Evolutionary conservation across 192 early-diverging fungal species (phyloP), one percentile per base, ranked within the genome.

Genomic region (Glomus cerebriforme): DNA sequence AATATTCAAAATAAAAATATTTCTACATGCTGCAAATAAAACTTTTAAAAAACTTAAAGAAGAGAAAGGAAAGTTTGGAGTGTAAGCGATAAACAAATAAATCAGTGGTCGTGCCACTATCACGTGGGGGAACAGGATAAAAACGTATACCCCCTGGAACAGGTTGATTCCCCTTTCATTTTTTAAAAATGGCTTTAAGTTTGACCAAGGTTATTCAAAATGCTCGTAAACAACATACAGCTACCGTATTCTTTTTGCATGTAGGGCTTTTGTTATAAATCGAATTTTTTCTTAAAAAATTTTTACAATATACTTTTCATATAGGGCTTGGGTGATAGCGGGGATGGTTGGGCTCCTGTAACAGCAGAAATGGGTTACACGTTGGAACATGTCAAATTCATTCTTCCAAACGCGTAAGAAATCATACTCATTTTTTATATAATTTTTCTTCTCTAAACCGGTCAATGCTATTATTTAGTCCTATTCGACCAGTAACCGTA

Each of bases 351-450:
- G 92, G 78, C 78, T 37, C 84, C 82, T 26, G 79, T 91, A 35
- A 87, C 85, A 7, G 67, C 79, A 47, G 86, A 92, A 85, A 86
- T 96, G 22, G 43, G 83, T 12, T 73, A 67, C 9, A 68, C 75
- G 12, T 82, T 96, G 27, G 95, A 93, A 9, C 92, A 96, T 81
- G 91, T 95, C 81, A 99, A 99, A 87, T 97, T 91, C 79, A 84
- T 99, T 39, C 88, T 97, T 39, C 97, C 97, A 2, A 91, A 96
- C 82, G 96, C 96, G 79, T 88, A 78, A 87, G 84, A 65, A n/a
- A 10, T 5, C 31, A 8, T 34, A 27, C 4, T 34, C n/a, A n/a
- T 26, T 19, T 24, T 35, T 29, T 43, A 58, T 34, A 47, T 27
- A n/a, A 6, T 26, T 68, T 45, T 1, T 32, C 0, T 3, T 35